These are phyloP conservation scores for Penicillium parvum DNA, from an alignment of 495 filamentous ascomycete genomes.

Conservation along the genomic window DNA sequence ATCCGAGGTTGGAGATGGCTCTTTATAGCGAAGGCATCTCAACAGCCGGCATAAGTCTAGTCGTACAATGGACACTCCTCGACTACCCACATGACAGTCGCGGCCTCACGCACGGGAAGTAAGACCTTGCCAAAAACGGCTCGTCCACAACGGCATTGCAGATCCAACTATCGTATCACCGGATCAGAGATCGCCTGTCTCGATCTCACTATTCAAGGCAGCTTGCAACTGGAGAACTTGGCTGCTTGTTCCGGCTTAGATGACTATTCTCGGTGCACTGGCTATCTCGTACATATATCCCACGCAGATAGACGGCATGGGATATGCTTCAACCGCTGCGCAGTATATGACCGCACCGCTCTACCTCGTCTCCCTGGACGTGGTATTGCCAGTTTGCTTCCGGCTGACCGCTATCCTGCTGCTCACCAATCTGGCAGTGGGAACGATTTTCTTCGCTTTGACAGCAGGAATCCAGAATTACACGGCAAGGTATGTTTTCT, in stretches of 20 bases:
- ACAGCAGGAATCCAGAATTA: constrained; percentile 2
- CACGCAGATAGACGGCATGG: constrained; percentile 38
- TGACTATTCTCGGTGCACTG: constrained; percentile 1
- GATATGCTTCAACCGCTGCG: constrained; percentile 30
- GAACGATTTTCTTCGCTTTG: constrained; percentile 9
- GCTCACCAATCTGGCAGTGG: neutral
- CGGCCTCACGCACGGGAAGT: neutral
- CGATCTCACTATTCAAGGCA: neutral
- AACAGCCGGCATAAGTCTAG: constrained; percentile 10
- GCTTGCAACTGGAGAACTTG: constrained; percentile 3
- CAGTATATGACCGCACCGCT: constrained; percentile 40
- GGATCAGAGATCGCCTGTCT: neutral
- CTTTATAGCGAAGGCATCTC: constrained; percentile 29
- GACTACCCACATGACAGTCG: constrained; percentile 4
- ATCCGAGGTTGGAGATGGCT: constrained; percentile 46
- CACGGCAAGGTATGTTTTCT: constrained; percentile 4
- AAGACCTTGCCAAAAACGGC: neutral
- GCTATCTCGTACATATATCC: constrained; percentile 37
- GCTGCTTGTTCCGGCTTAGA: constrained; percentile 1
- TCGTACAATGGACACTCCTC: constrained; percentile 9
- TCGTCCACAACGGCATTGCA: constrained; percentile 1
- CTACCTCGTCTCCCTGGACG: constrained; percentile 27
- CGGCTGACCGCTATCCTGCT: too few species aligned
- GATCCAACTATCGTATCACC: neutral
- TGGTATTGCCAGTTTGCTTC: neutral